Conservation (phyloP, 208 protist species). For the Leishmania major region DNA sequence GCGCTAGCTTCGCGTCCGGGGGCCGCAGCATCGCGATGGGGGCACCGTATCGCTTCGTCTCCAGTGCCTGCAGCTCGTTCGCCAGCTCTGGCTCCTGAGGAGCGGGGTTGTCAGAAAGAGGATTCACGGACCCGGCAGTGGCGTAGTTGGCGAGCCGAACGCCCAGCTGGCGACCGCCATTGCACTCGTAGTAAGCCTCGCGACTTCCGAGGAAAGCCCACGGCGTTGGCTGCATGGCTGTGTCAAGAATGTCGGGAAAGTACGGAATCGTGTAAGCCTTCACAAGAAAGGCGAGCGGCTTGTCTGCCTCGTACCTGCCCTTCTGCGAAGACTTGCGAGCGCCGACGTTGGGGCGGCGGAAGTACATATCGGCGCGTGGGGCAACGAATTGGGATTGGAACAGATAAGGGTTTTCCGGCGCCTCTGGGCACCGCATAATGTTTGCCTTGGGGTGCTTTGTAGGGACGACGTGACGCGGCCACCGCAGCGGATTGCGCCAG, state of each 20-base stretch:
- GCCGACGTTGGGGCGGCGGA: slow-evolving; percentile 79
- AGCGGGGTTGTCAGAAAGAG: slow-evolving; percentile 67
- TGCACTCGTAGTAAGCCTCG: slow-evolving; percentile 80
- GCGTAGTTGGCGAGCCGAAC: slow-evolving; percentile 65
- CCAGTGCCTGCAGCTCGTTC: slow-evolving; percentile 56
- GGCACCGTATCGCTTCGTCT: slow-evolving; percentile 56
- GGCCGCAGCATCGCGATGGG: slow-evolving; percentile 77
- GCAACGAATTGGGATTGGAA: slow-evolving; percentile 81
- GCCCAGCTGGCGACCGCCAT: slow-evolving; percentile 62
- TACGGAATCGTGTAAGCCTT: slow-evolving; percentile 86
- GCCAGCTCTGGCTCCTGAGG: slow-evolving; percentile 51
- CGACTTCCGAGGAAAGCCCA: slow-evolving; percentile 87
- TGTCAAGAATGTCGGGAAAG: slow-evolving; percentile 90
- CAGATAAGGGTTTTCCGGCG: slow-evolving; percentile 85
- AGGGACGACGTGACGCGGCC: slow-evolving; percentile 80
- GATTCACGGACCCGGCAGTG: slow-evolving; percentile 45
- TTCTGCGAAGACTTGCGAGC: slow-evolving; percentile 58
- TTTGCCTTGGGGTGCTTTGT: slow-evolving; percentile 85
- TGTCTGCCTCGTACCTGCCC: slow-evolving; percentile 82
- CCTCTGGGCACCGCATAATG: slow-evolving; percentile 89
- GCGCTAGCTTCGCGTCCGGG: slow-evolving; percentile 22
- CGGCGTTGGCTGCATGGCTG: slow-evolving; percentile 75
- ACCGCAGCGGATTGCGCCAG: slow-evolving; percentile 87
- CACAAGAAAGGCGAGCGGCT: slow-evolving; percentile 59
- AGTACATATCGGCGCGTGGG: slow-evolving; percentile 84